Percentiles rank a stretch among this genome's conserved stretches.
Conservation (phyloP, 768 basidiomycete genomes). For the Rickenella mellea region DNA sequence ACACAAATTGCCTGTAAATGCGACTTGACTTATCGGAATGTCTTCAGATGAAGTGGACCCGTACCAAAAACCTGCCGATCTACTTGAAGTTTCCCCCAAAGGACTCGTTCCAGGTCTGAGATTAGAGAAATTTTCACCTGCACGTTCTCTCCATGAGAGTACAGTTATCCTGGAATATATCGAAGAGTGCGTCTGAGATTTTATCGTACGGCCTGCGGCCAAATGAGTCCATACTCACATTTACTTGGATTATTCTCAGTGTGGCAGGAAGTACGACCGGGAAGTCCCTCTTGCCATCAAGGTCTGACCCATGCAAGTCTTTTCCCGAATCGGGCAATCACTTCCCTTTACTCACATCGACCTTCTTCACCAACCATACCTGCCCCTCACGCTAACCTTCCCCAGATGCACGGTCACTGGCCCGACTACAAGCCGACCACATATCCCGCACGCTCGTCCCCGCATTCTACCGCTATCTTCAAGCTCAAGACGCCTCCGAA, state of each 20-base stretch:
- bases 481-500: slow-evolving; percentile 48
- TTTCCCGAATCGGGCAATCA: too few relatives aligned
- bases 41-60: slow-evolving; percentile 67
- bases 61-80: slow-evolving; percentile 71
- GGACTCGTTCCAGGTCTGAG: slow-evolving; percentile 69
- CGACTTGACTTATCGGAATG: neutral
- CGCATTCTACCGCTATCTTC: slow-evolving; percentile 65
- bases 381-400: neutral
- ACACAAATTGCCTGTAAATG: too few relatives aligned
- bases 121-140: slow-evolving; percentile 42
- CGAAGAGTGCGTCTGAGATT: slow-evolving; percentile 47
- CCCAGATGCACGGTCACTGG: slow-evolving; percentile 56
- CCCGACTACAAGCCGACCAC: slow-evolving; percentile 61
- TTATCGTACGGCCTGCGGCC: neutral
- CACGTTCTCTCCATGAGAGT: slow-evolving; percentile 66
- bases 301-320: slow-evolving; percentile 47
- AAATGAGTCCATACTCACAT: neutral
- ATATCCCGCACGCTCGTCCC: slow-evolving; percentile 57
- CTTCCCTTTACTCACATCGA: neutral
- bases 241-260: slow-evolving; percentile 20
- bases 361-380: slow-evolving; percentile 1
- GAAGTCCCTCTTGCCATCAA: slow-evolving; percentile 47
- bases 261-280: slow-evolving; percentile 39
- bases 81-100: slow-evolving; percentile 75
- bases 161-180: slow-evolving; percentile 72